Base-by-base conservation (phyloP, 164 flowering plant genomes). In the Kingdonia uniflora region DNA sequence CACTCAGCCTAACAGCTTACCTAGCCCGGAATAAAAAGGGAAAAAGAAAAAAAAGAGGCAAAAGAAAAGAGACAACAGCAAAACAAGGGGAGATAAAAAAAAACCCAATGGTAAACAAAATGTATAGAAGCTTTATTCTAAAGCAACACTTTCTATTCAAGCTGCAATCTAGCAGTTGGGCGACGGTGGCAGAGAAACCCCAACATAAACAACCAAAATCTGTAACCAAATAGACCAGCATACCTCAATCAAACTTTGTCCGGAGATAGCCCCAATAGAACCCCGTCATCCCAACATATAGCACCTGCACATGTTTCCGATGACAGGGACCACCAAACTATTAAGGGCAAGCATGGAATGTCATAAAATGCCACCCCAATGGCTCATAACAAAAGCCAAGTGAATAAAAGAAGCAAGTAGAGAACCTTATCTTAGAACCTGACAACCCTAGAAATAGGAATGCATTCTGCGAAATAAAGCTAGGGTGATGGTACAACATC, bases 221-320 rank as follows among this genome's bases (percentile, higher is more conserved):
- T n/a, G n/a, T n/a, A n/a, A 55, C 68, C 42, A 17, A 53, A 37
- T 16, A 19, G 38, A 19, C 52, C 51, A 38, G 71, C 82, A 66
- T 80, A 68, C 72, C 75, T 71, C 42, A 44, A 44, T 46, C 21
- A 51, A 51, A 29, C 37, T 42, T 43, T 59, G 55, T 52, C 57
- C 57, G 48, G 50, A 42, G 52, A 40, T 58, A 61, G 63, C 64
- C 64, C 64, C 67, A 58, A 65, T 13, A 62, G 45, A 57, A 49
- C 51, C 57, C 69, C 61, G 60, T 24, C 59, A 47, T 19, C 57
- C 69, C 61, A 64, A 19, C 59, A 47, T 19, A 29, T 33, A 56
- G 59, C 46, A 81, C 85, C 88, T 85, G 95, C 89, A 82, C 62
- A 70, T 64, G 68, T 60, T 61, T 58, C 51, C 66, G 65, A 71